Evolutionary conservation across 2,329 filamentous ascomycete species (phyloP), one percentile per base, ranked within the genome.

Genomic region (Alternaria sp.): DNA sequence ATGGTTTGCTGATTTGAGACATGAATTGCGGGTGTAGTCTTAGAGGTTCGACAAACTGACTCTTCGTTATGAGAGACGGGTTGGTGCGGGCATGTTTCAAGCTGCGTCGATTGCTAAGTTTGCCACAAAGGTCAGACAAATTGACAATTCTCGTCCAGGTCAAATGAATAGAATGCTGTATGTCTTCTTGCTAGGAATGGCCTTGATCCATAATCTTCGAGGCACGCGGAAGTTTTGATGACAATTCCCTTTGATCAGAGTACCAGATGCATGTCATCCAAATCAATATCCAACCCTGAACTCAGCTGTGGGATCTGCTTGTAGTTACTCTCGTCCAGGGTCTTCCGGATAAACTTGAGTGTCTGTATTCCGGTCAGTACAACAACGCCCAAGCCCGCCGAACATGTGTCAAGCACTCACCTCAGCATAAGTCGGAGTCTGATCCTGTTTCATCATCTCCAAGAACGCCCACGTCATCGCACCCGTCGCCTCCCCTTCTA

Each of bases 401-500:
- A 21, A 54, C 20, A 7, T 4, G 2, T 14, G 26, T 18, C 5
- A 14, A 46, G 18, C 18, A 71, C 75, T 70, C 61, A 82, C 81
- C 71, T 79, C 70, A 11, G 82, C 75, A 64, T 83, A 84, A 18
- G 75, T 80, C 20, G 79, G 81, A 37, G 71, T 73, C 10, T 70
- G 55, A 4, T 69, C 72, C n/a, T 63, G 67, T 66, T 79, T 81
- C 79, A 84, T 83, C 6, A 76, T 76, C 65, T 84, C 78, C 49
- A 84, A 67, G 55, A 85, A 84, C 1, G 82, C 82, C 82, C 82
- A 84, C 20, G 78, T 82, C 83, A 84, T 84, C 0, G 83, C 83
- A 0, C 83, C 84, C 1, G 80, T 81, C 43, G 78, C 76, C 43
- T 77, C 73, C 0, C 84, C 84, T 12, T 76, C 70, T 43, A 86